These are phyloP conservation scores for Verticillium isaacii DNA, from an alignment of 2,329 filamentous ascomycete species.

Conservation along the genomic window DNA sequence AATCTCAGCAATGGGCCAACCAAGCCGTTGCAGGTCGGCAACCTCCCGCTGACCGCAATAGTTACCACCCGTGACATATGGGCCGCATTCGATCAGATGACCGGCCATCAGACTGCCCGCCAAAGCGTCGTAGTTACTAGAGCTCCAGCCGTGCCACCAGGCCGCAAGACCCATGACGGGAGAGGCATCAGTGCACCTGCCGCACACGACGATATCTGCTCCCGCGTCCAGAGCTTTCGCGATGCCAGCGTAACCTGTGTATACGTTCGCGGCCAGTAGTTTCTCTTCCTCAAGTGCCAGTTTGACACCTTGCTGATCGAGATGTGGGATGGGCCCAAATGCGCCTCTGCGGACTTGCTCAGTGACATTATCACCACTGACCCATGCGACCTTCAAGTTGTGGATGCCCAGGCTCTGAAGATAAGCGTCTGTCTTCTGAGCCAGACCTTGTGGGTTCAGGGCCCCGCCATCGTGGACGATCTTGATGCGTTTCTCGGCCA, in stretches of 20 bases:
- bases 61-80: conserved; percentile 50
- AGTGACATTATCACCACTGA: conserved; percentile 32
- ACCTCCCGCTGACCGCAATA: conserved; percentile 45
- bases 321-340: conserved; percentile 10
- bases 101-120: conserved; percentile 46
- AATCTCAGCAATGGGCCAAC: conserved; percentile 33
- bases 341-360: conserved; percentile 11
- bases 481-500: conserved; percentile 42
- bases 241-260: conserved; percentile 46
- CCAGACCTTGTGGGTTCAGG: conserved; percentile 47
- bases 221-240: conserved; percentile 33
- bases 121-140: conserved; percentile 41
- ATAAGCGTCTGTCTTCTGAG: conserved; percentile 25
- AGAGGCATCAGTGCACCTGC: conserved; percentile 42
- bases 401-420: conserved; percentile 19
- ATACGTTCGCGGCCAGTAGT: conserved; percentile 38
- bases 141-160: conserved; percentile 50
- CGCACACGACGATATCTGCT: conserved; percentile 44
- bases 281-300: conserved; percentile 2
- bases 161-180: conserved; percentile 51
- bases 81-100: conserved; percentile 49
- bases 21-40: conserved; percentile 24
- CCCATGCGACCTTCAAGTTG: conserved; percentile 27
- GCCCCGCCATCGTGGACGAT: conserved; percentile 53
- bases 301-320: conserved; percentile 10